A percentile compares a stretch with the other conserved stretches of the same genome.
Conservation (phyloP, 1,139 yeast genomes). For the Kluyveromyces marxianus region DNA sequence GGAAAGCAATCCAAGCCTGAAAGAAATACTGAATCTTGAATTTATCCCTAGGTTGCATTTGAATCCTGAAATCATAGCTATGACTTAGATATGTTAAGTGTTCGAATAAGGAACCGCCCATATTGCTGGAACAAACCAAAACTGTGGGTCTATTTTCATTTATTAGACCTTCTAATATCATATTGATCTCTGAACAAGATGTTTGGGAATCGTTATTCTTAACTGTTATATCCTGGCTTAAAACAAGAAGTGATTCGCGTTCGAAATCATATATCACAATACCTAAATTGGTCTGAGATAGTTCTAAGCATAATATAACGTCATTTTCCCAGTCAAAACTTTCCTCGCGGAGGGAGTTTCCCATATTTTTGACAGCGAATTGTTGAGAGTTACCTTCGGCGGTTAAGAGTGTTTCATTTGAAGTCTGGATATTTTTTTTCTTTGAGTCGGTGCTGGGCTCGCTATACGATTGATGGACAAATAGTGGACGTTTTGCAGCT, state of each 20-base stretch:
- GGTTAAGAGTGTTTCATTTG: background rate
- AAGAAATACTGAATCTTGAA: constrained; percentile 8
- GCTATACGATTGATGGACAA: background rate
- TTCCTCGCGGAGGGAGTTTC: background rate
- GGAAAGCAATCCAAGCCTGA: background rate
- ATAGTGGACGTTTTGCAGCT: background rate
- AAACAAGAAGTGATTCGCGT: constrained; percentile 7
- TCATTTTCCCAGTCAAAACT: constrained; percentile 9
- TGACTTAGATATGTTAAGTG: constrained; percentile 8
- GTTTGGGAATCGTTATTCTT: background rate
- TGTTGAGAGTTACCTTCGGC: background rate
- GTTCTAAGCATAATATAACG: constrained; percentile 13
- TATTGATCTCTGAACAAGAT: constrained; percentile 10
- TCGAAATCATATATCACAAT: constrained; percentile 11
- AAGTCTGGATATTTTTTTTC: background rate
- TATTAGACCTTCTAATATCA: constrained; percentile 12
- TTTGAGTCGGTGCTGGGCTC: too few species aligned
- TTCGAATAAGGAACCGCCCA: constrained; percentile 10
- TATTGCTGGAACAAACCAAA: constrained; percentile 15
- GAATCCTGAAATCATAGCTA: constrained; percentile 8
- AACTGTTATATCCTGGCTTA: constrained; percentile 13
- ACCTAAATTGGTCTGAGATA: constrained; percentile 11
- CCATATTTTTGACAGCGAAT: background rate
- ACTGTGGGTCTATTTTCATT: constrained; percentile 11
- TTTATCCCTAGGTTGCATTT: constrained; percentile 9